Conservation (phyloP, 805 yeast genomes). For the Candida xyloterini region DNA sequence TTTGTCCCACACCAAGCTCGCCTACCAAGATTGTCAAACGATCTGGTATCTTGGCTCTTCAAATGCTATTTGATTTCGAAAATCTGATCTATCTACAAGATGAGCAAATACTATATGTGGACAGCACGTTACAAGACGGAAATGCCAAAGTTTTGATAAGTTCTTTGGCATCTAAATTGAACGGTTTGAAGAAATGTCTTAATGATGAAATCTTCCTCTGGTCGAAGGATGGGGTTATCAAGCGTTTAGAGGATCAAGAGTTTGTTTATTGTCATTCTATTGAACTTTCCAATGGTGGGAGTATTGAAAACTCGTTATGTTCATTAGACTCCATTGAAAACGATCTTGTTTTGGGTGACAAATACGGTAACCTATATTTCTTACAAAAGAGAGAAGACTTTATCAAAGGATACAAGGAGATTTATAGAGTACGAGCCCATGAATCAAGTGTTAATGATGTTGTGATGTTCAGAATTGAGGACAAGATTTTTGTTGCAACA, state of each 20-base stretch:
- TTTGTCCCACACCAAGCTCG: slow-evolving; percentile 27
- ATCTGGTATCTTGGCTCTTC: slow-evolving; percentile 33
- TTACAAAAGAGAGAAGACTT: slow-evolving; percentile 21
- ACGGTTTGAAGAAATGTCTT: slow-evolving; percentile 37
- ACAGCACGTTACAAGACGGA: slow-evolving; percentile 17
- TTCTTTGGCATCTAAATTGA: slow-evolving; percentile 37
- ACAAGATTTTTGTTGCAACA: slow-evolving; percentile 37
- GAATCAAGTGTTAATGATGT: slow-evolving; percentile 50
- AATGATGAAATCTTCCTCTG: slow-evolving; percentile 36
- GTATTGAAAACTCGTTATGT: slow-evolving; percentile 40
- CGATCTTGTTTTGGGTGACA: slow-evolving; percentile 45
- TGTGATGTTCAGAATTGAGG: slow-evolving; percentile 32
- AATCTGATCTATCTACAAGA: slow-evolving; percentile 35
- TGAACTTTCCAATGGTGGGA: slow-evolving; percentile 30
- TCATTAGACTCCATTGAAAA: slow-evolving; percentile 36
- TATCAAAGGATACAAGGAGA: slow-evolving; percentile 23
- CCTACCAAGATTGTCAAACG: slow-evolving; percentile 28
- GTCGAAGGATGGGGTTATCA: slow-evolving; percentile 43
- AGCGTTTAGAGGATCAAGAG: slow-evolving; percentile 21
- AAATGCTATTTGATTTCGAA: slow-evolving; percentile 26
- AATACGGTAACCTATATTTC: slow-evolving; percentile 41
- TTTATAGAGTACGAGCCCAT: slow-evolving; percentile 42
- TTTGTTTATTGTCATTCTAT: slow-evolving; percentile 12
- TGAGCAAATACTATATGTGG: slow-evolving; percentile 36
- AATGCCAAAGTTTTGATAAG: slow-evolving; percentile 29